Evolutionary conservation across 2,329 filamentous ascomycete species (phyloP).

Genomic region (Aspergillus tamarii): DNA sequence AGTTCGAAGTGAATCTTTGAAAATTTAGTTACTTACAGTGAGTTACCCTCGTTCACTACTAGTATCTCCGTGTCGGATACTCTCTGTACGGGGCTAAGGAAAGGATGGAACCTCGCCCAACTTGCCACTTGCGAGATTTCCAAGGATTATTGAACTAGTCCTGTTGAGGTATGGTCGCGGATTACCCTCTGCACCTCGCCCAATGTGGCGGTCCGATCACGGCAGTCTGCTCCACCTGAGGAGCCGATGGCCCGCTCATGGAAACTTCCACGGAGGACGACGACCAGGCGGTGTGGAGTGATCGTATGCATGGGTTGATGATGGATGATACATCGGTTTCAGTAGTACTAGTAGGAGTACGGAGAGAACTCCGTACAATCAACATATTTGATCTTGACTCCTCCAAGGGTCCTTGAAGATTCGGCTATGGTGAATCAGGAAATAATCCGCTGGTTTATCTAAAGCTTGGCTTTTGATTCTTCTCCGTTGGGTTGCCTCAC

Average conservation of each 20-base stretch:
- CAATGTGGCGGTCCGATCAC: constrained; percentile 32
- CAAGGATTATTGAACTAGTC: constrained; percentile 3
- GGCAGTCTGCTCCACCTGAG: constrained; percentile 22
- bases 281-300: constrained; percentile 20
- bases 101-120: constrained; percentile 7
- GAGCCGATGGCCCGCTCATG: constrained; percentile 30
- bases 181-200: constrained; percentile 24
- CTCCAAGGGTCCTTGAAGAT: constrained; percentile 8
- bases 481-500: neutral
- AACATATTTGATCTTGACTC: neutral
- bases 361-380: constrained; percentile 1
- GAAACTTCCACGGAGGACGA: constrained; percentile 27
- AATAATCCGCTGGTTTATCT: constrained; percentile 12
- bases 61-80: no score
- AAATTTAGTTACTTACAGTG: no score
- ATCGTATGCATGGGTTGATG: constrained; percentile 8
- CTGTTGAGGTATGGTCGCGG: neutral
- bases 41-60: no score
- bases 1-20: neutral
- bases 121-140: constrained; percentile 16
- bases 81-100: neutral
- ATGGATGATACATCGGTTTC: neutral
- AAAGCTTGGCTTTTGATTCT: constrained; percentile 24
- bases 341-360: neutral
- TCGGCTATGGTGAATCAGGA: constrained; percentile 1